Evolutionary conservation across 202 grass and related monocot genomes (phyloP).

Genomic region (Tripidium arundinaceum): DNA sequence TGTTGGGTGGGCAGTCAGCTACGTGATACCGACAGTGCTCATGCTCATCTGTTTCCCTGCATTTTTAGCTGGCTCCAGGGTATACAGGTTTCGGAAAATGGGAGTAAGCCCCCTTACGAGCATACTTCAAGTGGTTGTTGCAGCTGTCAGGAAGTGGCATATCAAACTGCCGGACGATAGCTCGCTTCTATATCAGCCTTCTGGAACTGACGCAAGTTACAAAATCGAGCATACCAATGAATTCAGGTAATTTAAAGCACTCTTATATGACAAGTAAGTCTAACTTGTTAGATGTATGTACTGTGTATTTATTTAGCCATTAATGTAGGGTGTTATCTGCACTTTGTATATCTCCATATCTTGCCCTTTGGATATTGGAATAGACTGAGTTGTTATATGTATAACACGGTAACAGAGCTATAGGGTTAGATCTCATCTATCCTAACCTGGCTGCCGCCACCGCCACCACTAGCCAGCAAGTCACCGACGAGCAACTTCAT

Average conservation of each 20-base stretch:
- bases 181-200: slow-evolving; percentile 27
- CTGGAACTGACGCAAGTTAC: not conserved
- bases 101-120: slow-evolving; percentile 15
- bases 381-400: too few species aligned
- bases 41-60: not conserved
- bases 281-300: too few species aligned
- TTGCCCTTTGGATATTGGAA: too few species aligned
- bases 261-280: not conserved
- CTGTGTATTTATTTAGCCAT: too few species aligned
- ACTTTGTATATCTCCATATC: too few species aligned
- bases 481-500: too few species aligned
- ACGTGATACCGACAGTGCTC: slow-evolving; percentile 11
- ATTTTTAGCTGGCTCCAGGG: slow-evolving; percentile 15
- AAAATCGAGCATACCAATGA: not conserved
- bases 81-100: slow-evolving; percentile 9
- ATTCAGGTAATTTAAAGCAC: not conserved
- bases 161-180: slow-evolving; percentile 7
- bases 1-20: slow-evolving; percentile 42
- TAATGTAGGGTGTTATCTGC: too few species aligned
- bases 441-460: too few species aligned
- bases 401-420: too few species aligned
- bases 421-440: too few species aligned
- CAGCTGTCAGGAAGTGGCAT: slow-evolving; percentile 23
- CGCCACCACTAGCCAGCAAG: too few species aligned
- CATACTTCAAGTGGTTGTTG: slow-evolving; percentile 29